Base-by-base conservation (phyloP, 495 filamentous ascomycete species). In the Amorphotheca resinae region DNA sequence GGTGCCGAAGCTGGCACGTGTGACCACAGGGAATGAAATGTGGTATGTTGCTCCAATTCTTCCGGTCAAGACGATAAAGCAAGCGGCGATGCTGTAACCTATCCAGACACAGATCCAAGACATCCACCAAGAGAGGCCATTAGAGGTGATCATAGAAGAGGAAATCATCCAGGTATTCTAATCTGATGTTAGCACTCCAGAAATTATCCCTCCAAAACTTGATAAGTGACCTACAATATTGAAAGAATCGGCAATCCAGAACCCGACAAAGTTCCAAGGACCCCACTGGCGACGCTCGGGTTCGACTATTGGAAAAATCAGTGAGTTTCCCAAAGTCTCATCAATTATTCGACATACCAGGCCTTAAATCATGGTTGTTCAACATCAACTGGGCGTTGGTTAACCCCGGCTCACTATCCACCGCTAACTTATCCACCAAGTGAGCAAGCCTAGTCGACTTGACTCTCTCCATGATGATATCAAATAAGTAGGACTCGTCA, bases 91-190 rank as follows among this genome's bases (percentile, higher is more conserved):
- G 31, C 76, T 68, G 55, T 93, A 93, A 38, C 87, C 87, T 18
- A 85, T 66, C 82, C 82, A 87, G n/a, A 77, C 71, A 57, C 85
- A 91, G 9, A 95, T 65, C 88, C 87, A 95, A 2, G 84, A 77
- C 61, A 95, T 87, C 88, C 88, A 95, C 88, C 88, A 95, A 3
- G 85, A 84, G 35, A 95, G 67, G 5, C 87, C 49, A 7, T 14
- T 83, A 43, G 62, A 66, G 0, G 79, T 70, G 18, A 93, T 88
- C 65, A 80, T 80, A 3, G 84, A 80, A 9, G 84, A 88, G 0
- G 80, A 77, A 48, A 95, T 94, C 88, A 95, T 95, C 88, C 88
- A 95, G 12, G 88, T 95, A 61, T 95, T 95, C 48, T 45, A 21
- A n/a, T 9, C 15, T 21, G 12, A 20, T 33, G 31, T 38, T 22